Evolutionary conservation across 306 rosid species (phyloP).

Genomic region (Hylodesmum podocarpum): DNA sequence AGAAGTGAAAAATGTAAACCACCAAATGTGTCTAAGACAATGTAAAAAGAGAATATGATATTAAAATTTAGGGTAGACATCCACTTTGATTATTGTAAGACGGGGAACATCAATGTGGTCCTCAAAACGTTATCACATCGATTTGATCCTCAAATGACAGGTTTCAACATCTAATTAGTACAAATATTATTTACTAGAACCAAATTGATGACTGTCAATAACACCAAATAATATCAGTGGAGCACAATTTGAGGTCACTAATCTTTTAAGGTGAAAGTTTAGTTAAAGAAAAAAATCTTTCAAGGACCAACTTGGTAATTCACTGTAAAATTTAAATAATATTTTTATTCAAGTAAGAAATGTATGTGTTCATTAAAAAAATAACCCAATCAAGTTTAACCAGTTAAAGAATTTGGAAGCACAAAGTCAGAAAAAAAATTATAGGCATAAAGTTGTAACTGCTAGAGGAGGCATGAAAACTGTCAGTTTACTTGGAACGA

Average conservation of each 20-base stretch:
- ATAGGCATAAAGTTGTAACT: neutral
- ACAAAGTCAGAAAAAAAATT: neutral
- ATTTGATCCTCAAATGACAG: neutral
- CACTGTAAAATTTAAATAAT: neutral
- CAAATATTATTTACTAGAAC: neutral
- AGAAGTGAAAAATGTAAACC: neutral
- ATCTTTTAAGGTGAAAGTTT: neutral
- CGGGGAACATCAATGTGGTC: neutral
- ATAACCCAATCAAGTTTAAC: neutral
- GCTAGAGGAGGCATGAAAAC: slow-evolving; percentile 21
- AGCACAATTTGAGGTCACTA: neutral
- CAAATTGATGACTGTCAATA: slow-evolving; percentile 1
- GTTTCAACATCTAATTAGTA: neutral
- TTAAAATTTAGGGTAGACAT: slow-evolving; percentile 7
- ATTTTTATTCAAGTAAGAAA: slow-evolving; percentile 18
- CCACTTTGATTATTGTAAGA: neutral
- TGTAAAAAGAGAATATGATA: neutral
- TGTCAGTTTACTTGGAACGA: neutral
- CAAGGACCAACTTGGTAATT: neutral
- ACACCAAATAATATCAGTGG: neutral
- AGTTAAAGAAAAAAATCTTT: neutral
- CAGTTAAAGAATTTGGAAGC: slow-evolving; percentile 14
- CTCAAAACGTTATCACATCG: neutral
- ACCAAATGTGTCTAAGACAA: neutral
- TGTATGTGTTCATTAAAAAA: slow-evolving; percentile 4